A percentile compares a stretch with the other conserved stretches of the same genome.
These are phyloP conservation scores for Senna siamea DNA, from an alignment of 306 rosid genomes.

Conservation along the genomic window DNA sequence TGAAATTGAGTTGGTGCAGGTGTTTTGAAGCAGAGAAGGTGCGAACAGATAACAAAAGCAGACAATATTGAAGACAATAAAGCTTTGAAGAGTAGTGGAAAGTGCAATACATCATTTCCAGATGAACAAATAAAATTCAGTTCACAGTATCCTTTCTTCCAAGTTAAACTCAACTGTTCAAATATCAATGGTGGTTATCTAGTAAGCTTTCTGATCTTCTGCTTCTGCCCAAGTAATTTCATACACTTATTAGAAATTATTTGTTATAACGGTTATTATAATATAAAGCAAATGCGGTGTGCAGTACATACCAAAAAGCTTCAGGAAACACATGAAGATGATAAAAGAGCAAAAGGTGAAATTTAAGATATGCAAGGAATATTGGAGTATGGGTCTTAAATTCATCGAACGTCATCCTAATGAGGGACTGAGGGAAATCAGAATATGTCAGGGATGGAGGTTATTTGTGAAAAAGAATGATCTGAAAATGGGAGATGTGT, in stretches of 20 bases:
- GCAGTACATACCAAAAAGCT: background rate
- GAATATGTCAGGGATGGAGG: background rate
- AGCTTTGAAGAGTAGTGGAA: background rate
- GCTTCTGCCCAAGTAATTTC: no score
- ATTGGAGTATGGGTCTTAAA: background rate
- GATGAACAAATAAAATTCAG: background rate
- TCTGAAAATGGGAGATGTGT: background rate
- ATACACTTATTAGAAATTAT: no score
- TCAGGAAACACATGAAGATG: background rate
- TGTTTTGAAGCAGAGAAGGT: background rate
- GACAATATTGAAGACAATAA: no score
- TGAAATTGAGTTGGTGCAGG: background rate
- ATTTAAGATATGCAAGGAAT: background rate
- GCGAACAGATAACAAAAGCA: background rate
- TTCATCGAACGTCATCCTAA: no score
- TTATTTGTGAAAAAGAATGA: background rate
- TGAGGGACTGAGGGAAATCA: background rate
- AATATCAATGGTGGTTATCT: background rate
- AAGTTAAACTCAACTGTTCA: background rate
- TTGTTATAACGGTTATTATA: no score
- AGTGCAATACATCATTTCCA: background rate
- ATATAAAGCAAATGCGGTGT: no score
- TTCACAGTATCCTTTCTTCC: slow-evolving; percentile 7
- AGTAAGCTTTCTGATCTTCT: background rate
- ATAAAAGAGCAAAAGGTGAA: background rate